Percentiles rank a stretch among this genome's conserved stretches.
phyloP scores from a whole-genome alignment of 2,329 filamentous ascomycete species.

The Aspergillus tamarii region DNA sequence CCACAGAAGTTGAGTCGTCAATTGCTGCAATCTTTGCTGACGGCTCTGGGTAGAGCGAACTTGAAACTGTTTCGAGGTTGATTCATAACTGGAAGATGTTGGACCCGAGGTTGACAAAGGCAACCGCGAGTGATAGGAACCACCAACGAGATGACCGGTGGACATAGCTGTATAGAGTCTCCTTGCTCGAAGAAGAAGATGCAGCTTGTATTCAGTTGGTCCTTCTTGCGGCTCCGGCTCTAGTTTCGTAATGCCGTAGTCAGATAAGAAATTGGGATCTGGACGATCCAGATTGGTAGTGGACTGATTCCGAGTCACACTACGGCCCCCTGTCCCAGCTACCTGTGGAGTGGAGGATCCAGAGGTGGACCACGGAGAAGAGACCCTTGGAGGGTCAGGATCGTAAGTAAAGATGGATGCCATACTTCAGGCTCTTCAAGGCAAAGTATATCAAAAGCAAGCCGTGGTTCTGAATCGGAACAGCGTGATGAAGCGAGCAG shows the following conservation, averaged over 20 bases:
- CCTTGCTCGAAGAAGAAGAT: constrained; percentile 79
- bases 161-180: constrained; percentile 73
- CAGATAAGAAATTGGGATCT: constrained; percentile 45
- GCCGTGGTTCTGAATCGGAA: neutral
- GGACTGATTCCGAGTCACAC: constrained; percentile 32
- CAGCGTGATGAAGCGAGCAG: neutral
- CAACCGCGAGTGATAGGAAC: constrained; percentile 52
- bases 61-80: constrained; percentile 40
- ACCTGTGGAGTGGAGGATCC: constrained; percentile 46
- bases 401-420: constrained; percentile 97
- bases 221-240: constrained; percentile 92
- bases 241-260: constrained; percentile 73
- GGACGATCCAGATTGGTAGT: constrained; percentile 44
- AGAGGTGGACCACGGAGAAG: constrained; percentile 82
- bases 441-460: constrained; percentile 3
- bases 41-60: constrained; percentile 68
- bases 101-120: constrained; percentile 26
- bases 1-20: constrained; percentile 96
- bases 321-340: constrained; percentile 28
- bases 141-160: constrained; percentile 60
- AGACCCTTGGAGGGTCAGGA: constrained; percentile 80
- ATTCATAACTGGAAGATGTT: constrained; percentile 35
- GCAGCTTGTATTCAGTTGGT: constrained; percentile 94
- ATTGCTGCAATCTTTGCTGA: constrained; percentile 81
- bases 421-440: constrained; percentile 54